Conservation (phyloP, 2,329 filamentous ascomycete genomes). For the Cercospora canescens region DNA sequence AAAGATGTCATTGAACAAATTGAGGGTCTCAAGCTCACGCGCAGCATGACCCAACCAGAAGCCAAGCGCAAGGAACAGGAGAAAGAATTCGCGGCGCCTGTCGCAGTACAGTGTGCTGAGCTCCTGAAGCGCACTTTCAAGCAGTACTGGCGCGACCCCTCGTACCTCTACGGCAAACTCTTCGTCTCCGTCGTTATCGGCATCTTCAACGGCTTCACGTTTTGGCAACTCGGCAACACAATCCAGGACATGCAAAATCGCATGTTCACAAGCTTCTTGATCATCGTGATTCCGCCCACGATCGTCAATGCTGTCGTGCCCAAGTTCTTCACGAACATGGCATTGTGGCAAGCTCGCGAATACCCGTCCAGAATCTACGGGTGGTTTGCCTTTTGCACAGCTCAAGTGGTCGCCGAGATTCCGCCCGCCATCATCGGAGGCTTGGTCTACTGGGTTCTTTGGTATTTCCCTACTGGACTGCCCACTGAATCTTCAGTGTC, state of each 20-base stretch:
- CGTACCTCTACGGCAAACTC: constrained; percentile 75
- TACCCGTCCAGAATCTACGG: constrained; percentile 74
- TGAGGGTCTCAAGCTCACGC: constrained; percentile 59
- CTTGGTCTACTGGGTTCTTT: constrained; percentile 70
- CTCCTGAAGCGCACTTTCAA: constrained; percentile 70
- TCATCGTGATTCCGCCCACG: constrained; percentile 62
- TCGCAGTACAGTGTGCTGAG: constrained; percentile 61
- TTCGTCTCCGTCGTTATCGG: constrained; percentile 71
- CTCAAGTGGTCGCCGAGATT: constrained; percentile 71
- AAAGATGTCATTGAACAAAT: constrained; percentile 64
- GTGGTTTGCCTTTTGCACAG: constrained; percentile 74
- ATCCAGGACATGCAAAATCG: constrained; percentile 72
- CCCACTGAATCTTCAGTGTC: constrained; percentile 64
- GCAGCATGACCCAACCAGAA: constrained; percentile 46
- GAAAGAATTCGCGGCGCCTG: constrained; percentile 63
- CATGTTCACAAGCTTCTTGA: constrained; percentile 71
- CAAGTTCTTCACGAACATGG: constrained; percentile 75
- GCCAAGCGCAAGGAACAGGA: constrained; percentile 40
- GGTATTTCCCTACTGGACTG: constrained; percentile 75
- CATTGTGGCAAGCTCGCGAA: constrained; percentile 72
- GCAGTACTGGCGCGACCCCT: constrained; percentile 68
- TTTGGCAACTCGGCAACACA: constrained; percentile 66
- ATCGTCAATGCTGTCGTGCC: constrained; percentile 73
- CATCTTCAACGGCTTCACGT: constrained; percentile 79
- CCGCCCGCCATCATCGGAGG: constrained; percentile 65